Evolutionary conservation across 208 protist genomes (phyloP), one percentile per base, ranked within the genome.

Genomic region (Wallacemonas rigidus): DNA sequence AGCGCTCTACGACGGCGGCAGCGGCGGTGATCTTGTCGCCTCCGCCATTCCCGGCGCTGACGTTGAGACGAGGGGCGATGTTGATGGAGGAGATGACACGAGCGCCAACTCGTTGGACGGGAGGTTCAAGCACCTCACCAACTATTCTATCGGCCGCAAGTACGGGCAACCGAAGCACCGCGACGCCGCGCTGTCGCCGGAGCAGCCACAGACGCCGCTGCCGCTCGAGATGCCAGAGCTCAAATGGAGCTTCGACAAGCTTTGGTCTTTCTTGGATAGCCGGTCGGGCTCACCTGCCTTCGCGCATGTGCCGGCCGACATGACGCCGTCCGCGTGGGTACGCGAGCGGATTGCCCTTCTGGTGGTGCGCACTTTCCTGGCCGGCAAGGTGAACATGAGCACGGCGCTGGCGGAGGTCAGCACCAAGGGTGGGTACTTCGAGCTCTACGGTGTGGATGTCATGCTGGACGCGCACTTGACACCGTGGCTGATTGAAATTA

Each of bases 371-470:
- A 94, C 90, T 2, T 75, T 95, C 8, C 73, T 95, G 54, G 77
- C 89, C 0, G 83, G 76, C 2, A 85, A 90, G 55, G 74, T 75
- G 2, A 60, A 70, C 3, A 80, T 95, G 57, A 39, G 57, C 35
- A 68, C 53, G 6, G 80, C 60, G 39, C 76, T 63, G 35, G 41
- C 39, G 14, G 6, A 60, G 54, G 50, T 81, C 26, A 57, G 56
- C 14, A 80, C 82, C 60, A 72, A 71, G 2, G 87, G 85, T 5
- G 53, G 70, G 35, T 97, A 87, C 73, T 95, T 97, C 77, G 95
- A 98, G 74, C 75, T 98, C 6, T 97, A 95, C 69, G 95, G 95
- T 11, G 97, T 97, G 63, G 95, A 98, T 58, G 79, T 98, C 15
- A 94, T 98, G 88, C 71, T 98, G 3, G 90, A 96, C 53, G 71